Base-by-base conservation (phyloP, 176 grass and related monocot species). In the Poa annua region DNA sequence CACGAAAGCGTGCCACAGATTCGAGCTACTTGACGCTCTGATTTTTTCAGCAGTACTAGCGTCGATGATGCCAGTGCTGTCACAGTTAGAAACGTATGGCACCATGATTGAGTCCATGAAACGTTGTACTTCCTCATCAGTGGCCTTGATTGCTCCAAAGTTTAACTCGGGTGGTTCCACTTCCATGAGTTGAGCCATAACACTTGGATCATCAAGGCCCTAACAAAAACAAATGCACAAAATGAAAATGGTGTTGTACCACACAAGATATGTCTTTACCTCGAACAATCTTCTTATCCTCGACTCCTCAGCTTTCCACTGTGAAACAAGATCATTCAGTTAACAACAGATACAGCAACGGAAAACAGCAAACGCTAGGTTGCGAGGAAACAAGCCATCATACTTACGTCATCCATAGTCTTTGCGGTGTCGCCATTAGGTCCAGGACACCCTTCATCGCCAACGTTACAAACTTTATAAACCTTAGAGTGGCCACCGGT, bases 211-310 rank as follows among this genome's bases (percentile, higher is more conserved):
- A 41, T 41, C 65, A 13, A 21, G 65, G 65, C 65, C 65, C 65
- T 68, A 12, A 41, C 1, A 20, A 5, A n/a, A n/a, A n/a, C n/a
- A n/a, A n/a, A n/a, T n/a, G n/a, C n/a, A n/a, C n/a, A n/a, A n/a
- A n/a, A n/a, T n/a, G n/a, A 21, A 67, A 10, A 21, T 57, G n/a
- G 54, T 66, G 36, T 15, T 2, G 54, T 66, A 67, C 4, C 4
- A 39, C 66, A 68, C 66, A 68, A 68, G 66, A 67, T 67, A 10
- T 36, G 17, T 38, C 64, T 68, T 68, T 68, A 68, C 66, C 66
- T 68, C 38, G 35, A 68, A 68, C 35, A n/a, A n/a, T 39, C 38
- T 36, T 39, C 65, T 68, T 21, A 68, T 20, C 66, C 66, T 68
- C 10, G 3, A 34, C 20, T 68, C 66, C 19, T 68, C 66, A 41